phyloP scores from a whole-genome alignment of 352 stramenopile species.

The Pythium brachiatum region DNA sequence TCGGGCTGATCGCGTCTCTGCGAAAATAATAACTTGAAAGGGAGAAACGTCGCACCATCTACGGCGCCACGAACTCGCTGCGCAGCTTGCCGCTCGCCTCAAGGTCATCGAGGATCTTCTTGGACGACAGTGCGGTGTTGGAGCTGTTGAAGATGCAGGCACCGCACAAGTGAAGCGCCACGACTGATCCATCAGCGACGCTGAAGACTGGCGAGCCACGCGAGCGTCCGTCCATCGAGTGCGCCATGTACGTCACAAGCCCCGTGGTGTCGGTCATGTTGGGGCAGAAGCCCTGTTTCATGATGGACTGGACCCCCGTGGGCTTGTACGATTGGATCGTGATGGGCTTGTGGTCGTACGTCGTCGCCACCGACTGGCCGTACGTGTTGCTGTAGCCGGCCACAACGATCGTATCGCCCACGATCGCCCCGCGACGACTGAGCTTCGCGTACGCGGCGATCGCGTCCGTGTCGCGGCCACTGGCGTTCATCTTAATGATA shows the following conservation, averaged over 20 bases:
- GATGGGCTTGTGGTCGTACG: background rate
- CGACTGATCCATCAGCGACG: background rate
- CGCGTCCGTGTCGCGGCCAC: background rate
- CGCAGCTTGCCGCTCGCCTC: background rate
- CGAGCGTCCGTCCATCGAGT: background rate
- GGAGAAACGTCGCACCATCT: background rate
- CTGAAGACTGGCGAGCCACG: background rate
- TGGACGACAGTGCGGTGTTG: slow-evolving; percentile 10
- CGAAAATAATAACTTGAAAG: background rate
- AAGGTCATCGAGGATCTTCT: slow-evolving; percentile 14
- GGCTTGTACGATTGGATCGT: background rate
- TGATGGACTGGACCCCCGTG: background rate
- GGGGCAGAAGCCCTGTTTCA: background rate
- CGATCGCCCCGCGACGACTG: background rate
- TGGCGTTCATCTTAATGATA: background rate
- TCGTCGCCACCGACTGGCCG: background rate
- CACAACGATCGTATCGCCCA: background rate
- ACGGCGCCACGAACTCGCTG: background rate
- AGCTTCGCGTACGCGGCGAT: background rate
- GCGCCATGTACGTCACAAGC: background rate
- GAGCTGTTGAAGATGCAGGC: background rate
- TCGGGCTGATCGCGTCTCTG: background rate
- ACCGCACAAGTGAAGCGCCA: slow-evolving; percentile 12
- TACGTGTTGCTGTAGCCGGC: background rate
- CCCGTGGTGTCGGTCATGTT: background rate